Conservation (phyloP, 306 rosid genomes). For the Coriaria nepalensis region DNA sequence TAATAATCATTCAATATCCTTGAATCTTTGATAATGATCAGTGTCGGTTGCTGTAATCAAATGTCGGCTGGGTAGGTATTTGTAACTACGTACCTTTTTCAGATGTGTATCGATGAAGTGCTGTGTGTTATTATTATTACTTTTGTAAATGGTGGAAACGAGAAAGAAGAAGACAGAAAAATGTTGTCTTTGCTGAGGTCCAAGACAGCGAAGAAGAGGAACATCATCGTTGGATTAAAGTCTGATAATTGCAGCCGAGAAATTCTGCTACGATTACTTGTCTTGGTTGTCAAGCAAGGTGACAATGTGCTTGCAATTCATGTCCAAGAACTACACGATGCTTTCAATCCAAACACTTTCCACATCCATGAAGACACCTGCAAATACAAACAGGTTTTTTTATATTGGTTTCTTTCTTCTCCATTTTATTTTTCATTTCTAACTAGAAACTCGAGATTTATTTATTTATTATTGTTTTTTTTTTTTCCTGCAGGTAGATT, state of each 20-base stretch:
- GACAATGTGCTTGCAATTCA: constrained; percentile 30
- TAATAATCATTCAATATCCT: too few species aligned
- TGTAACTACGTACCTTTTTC: too few species aligned
- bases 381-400: constrained; percentile 28
- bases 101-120: not conserved
- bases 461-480: not conserved
- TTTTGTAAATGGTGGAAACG: too few species aligned
- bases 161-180: not conserved
- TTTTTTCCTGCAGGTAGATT: constrained; percentile 27
- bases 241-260: constrained; percentile 25
- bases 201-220: constrained; percentile 16
- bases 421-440: not conserved
- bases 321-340: constrained; percentile 13
- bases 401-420: not conserved
- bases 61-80: too few species aligned
- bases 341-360: constrained; percentile 35
- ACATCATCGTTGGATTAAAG: constrained; percentile 21
- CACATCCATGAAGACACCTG: constrained; percentile 40
- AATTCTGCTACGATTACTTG: constrained; percentile 25
- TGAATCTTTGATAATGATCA: too few species aligned
- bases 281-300: constrained; percentile 15
- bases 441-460: not conserved
- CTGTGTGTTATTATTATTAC: not conserved
- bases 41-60: too few species aligned
- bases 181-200: constrained; percentile 20